Base-by-base conservation (phyloP, 352 stramenopile genomes). In the Blastocystis sp. region DNA sequence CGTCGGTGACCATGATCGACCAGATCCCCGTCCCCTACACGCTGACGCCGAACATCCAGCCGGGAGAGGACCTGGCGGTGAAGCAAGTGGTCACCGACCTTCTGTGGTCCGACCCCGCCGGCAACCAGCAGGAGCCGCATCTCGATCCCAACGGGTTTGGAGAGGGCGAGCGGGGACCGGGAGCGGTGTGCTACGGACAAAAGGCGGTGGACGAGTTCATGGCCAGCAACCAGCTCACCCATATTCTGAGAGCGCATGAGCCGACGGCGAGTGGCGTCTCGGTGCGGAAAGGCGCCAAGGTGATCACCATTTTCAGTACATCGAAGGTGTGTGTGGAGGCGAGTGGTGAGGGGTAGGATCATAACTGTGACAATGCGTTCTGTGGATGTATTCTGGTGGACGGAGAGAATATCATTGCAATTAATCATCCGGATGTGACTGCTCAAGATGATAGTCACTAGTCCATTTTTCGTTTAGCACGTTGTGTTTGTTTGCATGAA, bases 231-330 rank as follows among this genome's bases (percentile, higher is more conserved):
- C 89, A 91, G 44, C 92, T 93, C 77, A 36, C 44, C 2, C 95
- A 94, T 84, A 94, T 95, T 78, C 93, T 95, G 88, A 88, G 92
- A 2, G 92, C 92, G 11, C 92, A 96, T 86, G 92, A 96, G 81
- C 92, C 92, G 6, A 92, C 95, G 87, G 92, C 91, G 3, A 91
- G 94, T 67, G 92, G 92, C 69, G 92, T 96, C 14, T 90, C 90
- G 4, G 88, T 96, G 18, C 91, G 88, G 59, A 96, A 96, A 77
- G 91, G 90, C 36, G 92, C 92, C 14, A 91, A 87, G 63, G 85
- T 87, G n/a, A 79, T 87, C 56, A 87, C 85, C 11, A 81, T 87
- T 29, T 87, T 87, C 44, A 87, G 71, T 34, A 87, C 85, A 3
- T 87, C 85, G n/a, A 87, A 78, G n/a, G 84, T 75, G 0, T 16